Evolutionary conservation across 345 rosid genomes (phyloP).

Genomic region (Rhizophora mangle): DNA sequence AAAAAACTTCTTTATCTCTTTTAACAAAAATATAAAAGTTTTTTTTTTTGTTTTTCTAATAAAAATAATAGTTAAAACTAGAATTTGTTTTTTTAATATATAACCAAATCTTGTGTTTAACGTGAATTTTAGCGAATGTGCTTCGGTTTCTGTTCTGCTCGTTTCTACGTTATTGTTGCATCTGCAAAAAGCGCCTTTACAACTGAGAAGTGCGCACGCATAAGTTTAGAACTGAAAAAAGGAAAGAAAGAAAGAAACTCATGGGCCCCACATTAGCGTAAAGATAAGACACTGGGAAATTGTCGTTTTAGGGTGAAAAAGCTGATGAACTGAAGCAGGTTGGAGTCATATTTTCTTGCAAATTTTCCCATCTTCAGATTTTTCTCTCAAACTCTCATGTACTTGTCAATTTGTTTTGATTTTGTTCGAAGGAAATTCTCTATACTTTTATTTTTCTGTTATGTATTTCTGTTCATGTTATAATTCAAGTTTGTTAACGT

Average conservation of each 20-base stretch:
- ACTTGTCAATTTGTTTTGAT: background rate
- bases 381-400: background rate
- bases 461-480: background rate
- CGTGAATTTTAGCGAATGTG: constrained; percentile 29
- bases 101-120: background rate
- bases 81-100: background rate
- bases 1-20: too few relatives aligned
- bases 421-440: background rate
- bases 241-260: background rate
- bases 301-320: background rate
- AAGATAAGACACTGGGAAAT: background rate
- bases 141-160: constrained; percentile 31
- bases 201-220: too few relatives aligned
- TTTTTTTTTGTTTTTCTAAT: too few relatives aligned
- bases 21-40: too few relatives aligned
- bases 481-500: background rate
- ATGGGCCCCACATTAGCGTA: too few relatives aligned
- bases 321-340: constrained; percentile 36
- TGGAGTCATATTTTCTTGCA: constrained; percentile 5
- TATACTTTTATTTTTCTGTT: background rate
- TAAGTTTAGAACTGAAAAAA: background rate
- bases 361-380: constrained; percentile 13
- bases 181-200: too few relatives aligned
- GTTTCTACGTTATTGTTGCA: too few relatives aligned
- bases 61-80: too few relatives aligned